Evolutionary conservation across 345 rosid species (phyloP), one percentile per base, ranked within the genome.

Genomic region (Aquilaria malaccensis): DNA sequence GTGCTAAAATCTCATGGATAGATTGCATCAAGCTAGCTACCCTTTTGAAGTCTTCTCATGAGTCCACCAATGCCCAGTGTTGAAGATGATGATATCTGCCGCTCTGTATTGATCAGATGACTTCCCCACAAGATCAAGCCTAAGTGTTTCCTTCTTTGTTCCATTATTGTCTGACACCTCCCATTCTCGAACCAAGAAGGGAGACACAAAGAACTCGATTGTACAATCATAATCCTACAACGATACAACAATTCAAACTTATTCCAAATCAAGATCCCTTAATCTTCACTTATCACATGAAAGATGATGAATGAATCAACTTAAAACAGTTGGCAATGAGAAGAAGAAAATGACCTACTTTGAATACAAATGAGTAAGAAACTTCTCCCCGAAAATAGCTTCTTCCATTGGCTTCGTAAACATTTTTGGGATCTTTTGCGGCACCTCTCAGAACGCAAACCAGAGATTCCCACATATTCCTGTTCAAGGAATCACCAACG

Each of bases 1-100:
- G 50, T 12, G 3, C 22, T 22, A 56, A 13, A 29, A 50, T 54
- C 33, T 2, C 4, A 62, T 2, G 14, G 14, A 62, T 30, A 64
- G 29, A 65, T 10, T 30, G 14, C 32, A 11, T 60, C 4, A 22
- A 66, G 10, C 11, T 12, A 54, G 71, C 52, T 70, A 94, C 99
- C 99, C 99, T 77, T 67, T 76, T 30, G 97, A 78, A 57, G 99
- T 94, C 72, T 94, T 94, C 9, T 94, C 97, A 63, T 94, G 99
- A 72, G 97, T 94, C 99, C 99, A 90, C 99, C 99, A 94, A 52
- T 94, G 99, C 30, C 99, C 99, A 0, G 99, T 94, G 57, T 94
- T 94, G 79, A 90, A 94, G 60, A 94, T 69, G 53, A 94, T 73
- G 52, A 90, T 70, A 62, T 94, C 93, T 1, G 96, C 97, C 43